phyloP scores from a whole-genome alignment of 768 basidiomycete genomes.

The Cystobasidium onofrii region DNA sequence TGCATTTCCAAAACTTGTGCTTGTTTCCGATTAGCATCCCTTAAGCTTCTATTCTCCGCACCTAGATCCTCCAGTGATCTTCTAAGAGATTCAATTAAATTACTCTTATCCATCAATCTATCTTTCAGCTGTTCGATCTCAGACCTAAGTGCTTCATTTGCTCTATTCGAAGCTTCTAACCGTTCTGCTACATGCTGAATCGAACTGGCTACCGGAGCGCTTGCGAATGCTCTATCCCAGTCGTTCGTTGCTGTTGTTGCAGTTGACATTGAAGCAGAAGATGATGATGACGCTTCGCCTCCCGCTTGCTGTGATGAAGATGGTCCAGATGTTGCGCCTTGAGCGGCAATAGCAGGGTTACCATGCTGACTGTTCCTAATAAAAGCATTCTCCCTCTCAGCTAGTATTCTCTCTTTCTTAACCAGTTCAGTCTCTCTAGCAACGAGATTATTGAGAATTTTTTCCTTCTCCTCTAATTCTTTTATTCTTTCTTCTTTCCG shows the following conservation, averaged over 20 bases:
- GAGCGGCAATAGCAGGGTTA: too few relatives aligned
- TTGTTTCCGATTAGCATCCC: background rate
- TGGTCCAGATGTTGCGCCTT: background rate
- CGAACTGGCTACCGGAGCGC: background rate
- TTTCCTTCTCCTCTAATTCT: constrained; percentile 30
- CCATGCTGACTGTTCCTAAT: background rate
- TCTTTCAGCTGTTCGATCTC: background rate
- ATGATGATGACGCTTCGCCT: background rate
- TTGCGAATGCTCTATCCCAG: constrained; percentile 10
- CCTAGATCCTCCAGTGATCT: background rate
- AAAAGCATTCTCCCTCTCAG: constrained; percentile 8
- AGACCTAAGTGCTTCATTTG: background rate
- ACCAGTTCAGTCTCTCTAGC: constrained; percentile 5
- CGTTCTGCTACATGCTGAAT: background rate
- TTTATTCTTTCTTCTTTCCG: constrained; percentile 29
- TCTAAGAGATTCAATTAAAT: background rate
- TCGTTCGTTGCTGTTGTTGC: background rate
- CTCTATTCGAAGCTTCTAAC: background rate
- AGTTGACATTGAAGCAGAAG: background rate
- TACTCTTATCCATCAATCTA: background rate
- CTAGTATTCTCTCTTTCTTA: background rate
- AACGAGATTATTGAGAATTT: background rate
- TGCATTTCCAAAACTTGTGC: background rate
- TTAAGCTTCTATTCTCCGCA: constrained; percentile 10
- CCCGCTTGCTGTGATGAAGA: background rate